Base-by-base conservation (phyloP, 2,329 filamentous ascomycete species). In the Daldinia sp. region DNA sequence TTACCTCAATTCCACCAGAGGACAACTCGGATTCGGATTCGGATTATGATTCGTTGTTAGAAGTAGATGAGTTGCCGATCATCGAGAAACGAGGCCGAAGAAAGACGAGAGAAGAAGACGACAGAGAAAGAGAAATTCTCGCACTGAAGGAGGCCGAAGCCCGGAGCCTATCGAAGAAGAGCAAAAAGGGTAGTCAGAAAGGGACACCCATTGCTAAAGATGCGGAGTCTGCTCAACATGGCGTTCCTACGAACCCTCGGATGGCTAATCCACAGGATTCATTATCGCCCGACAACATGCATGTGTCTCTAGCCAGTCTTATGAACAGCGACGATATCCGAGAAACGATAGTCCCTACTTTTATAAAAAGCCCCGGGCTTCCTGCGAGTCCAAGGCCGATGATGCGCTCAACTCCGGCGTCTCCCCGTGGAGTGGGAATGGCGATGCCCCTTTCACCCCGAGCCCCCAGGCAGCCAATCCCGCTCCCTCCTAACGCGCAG, bases 51-150 rank as follows among this genome's bases (percentile, higher is more conserved):
- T 90, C 94, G 66, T 84, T 91, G 32, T 77, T 92, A 10, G 89
- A 92, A 64, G 87, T 90, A 3, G 84, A 89, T 43, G 88, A 90
- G 66, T 80, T 89, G 50, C 80, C 84, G 0, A 75, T 78, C 4
- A 78, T 84, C 32, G 81, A 85, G 10, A 80, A 87, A 53, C 85
- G 94, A 64, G 94, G 93, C 7, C 86, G 93, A 61, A 85, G 92
- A 70, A 92, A 90, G 76, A 97, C 93, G 2, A 86, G 94, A 53
- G 93, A 94, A 75, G 92, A 97, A 64, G 94, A 97, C 71, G 93
- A 97, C 69, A 84, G 84, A 56, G 86, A 92, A 56, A 87, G 94
- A 48, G 92, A 94, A 73, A 81, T 87, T 11, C 76, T 88, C n/a
- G 87, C 85, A 1, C 75, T 85, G 47, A 84, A 87, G 72, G 88